A percentile compares a stretch with the other conserved stretches of the same genome.
Conservation (phyloP, 225 moss, liverwort and hornwort genomes). For the Marchantia polymorpha region DNA sequence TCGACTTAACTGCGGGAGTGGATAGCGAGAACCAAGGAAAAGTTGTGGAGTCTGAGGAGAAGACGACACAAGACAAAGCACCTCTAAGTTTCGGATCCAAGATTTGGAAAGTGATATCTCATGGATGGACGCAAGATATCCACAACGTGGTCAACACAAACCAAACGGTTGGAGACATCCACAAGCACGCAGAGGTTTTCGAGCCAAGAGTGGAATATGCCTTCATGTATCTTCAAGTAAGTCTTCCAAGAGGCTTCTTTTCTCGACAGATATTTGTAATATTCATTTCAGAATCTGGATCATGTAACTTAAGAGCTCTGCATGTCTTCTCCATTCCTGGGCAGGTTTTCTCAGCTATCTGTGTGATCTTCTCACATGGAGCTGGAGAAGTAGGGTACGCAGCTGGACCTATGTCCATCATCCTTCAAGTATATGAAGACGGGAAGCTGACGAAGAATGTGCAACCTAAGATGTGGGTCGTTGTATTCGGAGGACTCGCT, state of each 20-base stretch:
- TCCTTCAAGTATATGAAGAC: constrained; percentile 21
- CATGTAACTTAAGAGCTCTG: too few relatives aligned
- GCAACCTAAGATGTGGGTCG: constrained; percentile 16
- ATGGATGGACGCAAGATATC: constrained; percentile 33
- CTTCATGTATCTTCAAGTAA: constrained; percentile 28
- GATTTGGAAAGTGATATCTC: constrained; percentile 27
- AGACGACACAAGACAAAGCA: background rate
- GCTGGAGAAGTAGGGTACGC: constrained; percentile 33
- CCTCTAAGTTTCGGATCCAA: constrained; percentile 17
- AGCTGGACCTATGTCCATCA: constrained; percentile 24
- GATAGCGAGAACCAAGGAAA: background rate
- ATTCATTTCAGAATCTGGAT: too few relatives aligned
- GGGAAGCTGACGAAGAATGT: constrained; percentile 24
- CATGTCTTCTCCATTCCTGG: too few relatives aligned
- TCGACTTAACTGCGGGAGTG: background rate
- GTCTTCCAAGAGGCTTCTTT: too few relatives aligned
- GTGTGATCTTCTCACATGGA: constrained; percentile 39
- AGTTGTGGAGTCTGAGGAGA: background rate
- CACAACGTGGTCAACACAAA: constrained; percentile 30
- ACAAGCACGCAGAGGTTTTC: constrained; percentile 30
- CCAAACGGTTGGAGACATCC: constrained; percentile 21
- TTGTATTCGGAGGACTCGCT: constrained; percentile 22
- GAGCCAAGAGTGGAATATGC: constrained; percentile 36
- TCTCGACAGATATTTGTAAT: too few relatives aligned
- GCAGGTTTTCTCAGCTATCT: constrained; percentile 32